A percentile compares a stretch with the other conserved stretches of the same genome.
Evolutionary conservation across 768 basidiomycete genomes (phyloP).

Genomic region (Pleurotus eryngii): DNA sequence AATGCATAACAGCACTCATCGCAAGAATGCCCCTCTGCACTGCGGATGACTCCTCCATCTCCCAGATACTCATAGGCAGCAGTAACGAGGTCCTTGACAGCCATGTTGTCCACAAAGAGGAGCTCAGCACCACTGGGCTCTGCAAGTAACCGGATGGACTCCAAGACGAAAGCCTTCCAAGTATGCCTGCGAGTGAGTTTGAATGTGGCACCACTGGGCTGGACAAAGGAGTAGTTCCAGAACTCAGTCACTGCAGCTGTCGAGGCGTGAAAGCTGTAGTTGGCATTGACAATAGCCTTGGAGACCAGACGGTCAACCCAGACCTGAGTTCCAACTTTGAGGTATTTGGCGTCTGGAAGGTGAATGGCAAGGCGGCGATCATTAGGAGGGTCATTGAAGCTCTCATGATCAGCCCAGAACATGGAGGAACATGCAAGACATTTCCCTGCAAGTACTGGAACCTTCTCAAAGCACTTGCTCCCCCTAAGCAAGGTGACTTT

Average conservation of each 20-base stretch:
- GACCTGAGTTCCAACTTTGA: conserved; percentile 12
- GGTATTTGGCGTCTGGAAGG: conserved; percentile 11
- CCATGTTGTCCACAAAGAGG: no score
- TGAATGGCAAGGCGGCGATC: background rate
- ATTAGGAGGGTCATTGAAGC: background rate
- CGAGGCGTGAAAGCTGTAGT: conserved; percentile 17
- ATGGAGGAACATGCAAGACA: conserved; percentile 11
- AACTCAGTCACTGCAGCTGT: conserved; percentile 7
- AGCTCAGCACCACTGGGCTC: no score
- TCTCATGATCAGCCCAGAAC: conserved; percentile 18
- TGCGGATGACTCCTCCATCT: no score
- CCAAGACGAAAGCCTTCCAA: no score
- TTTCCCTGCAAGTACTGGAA: conserved; percentile 13
- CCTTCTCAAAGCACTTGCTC: conserved; percentile 2
- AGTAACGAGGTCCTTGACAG: no score
- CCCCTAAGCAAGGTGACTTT: conserved; percentile 13
- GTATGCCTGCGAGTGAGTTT: no score
- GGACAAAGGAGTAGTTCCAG: no score
- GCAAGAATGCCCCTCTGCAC: no score
- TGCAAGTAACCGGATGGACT: no score
- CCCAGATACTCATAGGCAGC: no score
- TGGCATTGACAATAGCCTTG: conserved; percentile 12
- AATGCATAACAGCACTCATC: no score
- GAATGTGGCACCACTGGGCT: no score
- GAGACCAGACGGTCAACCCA: conserved; percentile 15